Base-by-base conservation (phyloP, 1,284 basidiomycete species). In the Pseudomicrostroma phylloplanum region DNA sequence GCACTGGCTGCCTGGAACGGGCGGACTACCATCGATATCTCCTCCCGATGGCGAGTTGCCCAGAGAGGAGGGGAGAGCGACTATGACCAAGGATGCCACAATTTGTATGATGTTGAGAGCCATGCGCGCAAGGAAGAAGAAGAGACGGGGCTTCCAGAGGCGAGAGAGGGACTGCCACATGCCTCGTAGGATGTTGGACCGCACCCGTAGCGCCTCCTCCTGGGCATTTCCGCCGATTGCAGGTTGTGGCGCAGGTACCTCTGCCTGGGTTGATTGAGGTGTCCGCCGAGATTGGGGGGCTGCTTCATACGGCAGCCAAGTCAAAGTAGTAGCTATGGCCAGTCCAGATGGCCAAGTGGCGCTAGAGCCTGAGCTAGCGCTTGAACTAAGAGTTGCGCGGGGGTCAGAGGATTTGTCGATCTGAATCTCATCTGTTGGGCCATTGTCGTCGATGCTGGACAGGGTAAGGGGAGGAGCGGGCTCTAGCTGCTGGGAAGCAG, bases 1-100 rank as follows among this genome's bases (percentile, higher is more conserved):
- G 60, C 70, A 72, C 12, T 65, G 60, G 17, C 61, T 42, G 58
- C 64, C 9, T 53, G 13, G 54, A 63, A 57, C 49, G 64, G 59
- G 0, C 63, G 61, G 17, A 57, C 4, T 36, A 9, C 30, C 30
- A 36, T 36, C 30, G 9, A 36, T 36, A 9, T 36, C 30, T 36
- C 30, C 30, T 56, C 4, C 63, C 63, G 41, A 58, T 51, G 40
- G 25, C 21, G 58, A 62, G 54, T 63, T 41, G 21, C 60, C 57
- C 3, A 63, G 54, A 15, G 61, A 63, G 23, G 59, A 21, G 7
- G 61, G 64, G n/a, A 67, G 57, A 6, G 59, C 21, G 19, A 62
- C 23, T 19, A 67, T 42, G 12, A 59, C 55, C 36, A 67, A 46
- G 19, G 56, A 59, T 17, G 42, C 54, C 8, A 57, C 57, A 17